Percentiles rank a stretch among this genome's conserved stretches.
phyloP scores from a whole-genome alignment of 139 green algal genomes.

The Microglena sp. region DNA sequence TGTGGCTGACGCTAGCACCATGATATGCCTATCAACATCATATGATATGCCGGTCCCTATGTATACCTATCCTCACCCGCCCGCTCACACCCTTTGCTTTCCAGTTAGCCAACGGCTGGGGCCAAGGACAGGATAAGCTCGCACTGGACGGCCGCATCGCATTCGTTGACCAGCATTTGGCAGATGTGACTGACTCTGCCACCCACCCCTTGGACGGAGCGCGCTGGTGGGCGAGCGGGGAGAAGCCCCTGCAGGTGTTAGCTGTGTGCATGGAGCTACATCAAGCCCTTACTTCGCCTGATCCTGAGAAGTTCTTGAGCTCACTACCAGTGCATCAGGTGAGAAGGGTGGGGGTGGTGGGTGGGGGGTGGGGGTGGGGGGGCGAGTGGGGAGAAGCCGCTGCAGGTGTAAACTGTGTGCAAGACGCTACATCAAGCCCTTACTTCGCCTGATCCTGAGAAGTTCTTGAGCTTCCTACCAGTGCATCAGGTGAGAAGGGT shows the following conservation, averaged over 20 bases:
- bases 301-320: slow-evolving; percentile 56
- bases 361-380: slow-evolving; percentile 57
- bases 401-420: slow-evolving; percentile 85
- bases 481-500: slow-evolving; percentile 17
- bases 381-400: slow-evolving; percentile 76
- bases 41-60: no score
- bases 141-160: slow-evolving; percentile 32
- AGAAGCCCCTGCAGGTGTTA: slow-evolving; percentile 88
- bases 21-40: no score
- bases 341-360: not conserved
- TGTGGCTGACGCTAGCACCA: no score
- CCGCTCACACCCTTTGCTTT: no score
- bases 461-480: slow-evolving; percentile 53
- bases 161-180: slow-evolving; percentile 6
- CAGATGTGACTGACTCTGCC: slow-evolving; percentile 15
- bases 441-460: slow-evolving; percentile 35
- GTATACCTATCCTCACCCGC: no score
- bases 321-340: slow-evolving; percentile 36
- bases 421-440: slow-evolving; percentile 68
- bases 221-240: slow-evolving; percentile 71
- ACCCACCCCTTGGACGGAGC: slow-evolving; percentile 16
- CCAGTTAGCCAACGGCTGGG: slow-evolving; percentile 83
- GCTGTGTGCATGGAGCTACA: slow-evolving; percentile 81
- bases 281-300: slow-evolving; percentile 37
- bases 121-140: slow-evolving; percentile 76